Evolutionary conservation across 1,284 basidiomycete genomes (phyloP), one percentile per base, ranked within the genome.

Genomic region (Vanrija pseudolonga): DNA sequence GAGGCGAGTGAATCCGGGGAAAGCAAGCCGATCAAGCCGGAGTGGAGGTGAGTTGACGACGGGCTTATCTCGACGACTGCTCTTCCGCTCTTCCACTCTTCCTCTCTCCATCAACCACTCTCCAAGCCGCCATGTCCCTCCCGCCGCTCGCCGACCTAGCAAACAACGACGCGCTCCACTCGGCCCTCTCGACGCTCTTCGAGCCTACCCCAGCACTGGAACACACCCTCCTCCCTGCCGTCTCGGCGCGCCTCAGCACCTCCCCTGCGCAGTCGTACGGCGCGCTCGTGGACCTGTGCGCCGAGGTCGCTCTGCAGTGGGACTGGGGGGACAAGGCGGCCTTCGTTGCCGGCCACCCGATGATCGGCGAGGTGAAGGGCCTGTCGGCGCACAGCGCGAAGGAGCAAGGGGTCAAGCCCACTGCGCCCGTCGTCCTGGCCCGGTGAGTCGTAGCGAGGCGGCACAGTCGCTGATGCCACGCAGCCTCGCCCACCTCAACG

Each of bases 331-430:
- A 83, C 12, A 84, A 84, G 68, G 85, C 85, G 0, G 75, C 77
- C 51, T 93, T 96, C 68, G 80, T 94, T 57, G 81, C 80, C 2
- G 89, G 85, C 2, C 92, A 95, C 76, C 92, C 92, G 40, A 82
- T 90, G 58, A 94, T 95, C 47, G 91, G 92, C 23, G 89, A 90
- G 74, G 84, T 84, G 26, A 51, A 46, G n/a, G 62, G 60, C 20
- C 79, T 94, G 17, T 89, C 87, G 2, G 80, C 73, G 40, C 77
- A 89, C 47, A 91, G 88, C 72, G 83, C 84, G 22, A 84, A 81
- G 45, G 91, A 95, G 71, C 91, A 95, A 74, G 84, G 47, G 17
- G 59, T 47, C 19, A 57, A 55, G 12, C 55, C 55, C 26, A 73
- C 75, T 17, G 60, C 65, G 6, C 43, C 58, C 19, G 64, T 73